Evolutionary conservation across 306 rosid genomes (phyloP).

Genomic region (Myrica gale): DNA sequence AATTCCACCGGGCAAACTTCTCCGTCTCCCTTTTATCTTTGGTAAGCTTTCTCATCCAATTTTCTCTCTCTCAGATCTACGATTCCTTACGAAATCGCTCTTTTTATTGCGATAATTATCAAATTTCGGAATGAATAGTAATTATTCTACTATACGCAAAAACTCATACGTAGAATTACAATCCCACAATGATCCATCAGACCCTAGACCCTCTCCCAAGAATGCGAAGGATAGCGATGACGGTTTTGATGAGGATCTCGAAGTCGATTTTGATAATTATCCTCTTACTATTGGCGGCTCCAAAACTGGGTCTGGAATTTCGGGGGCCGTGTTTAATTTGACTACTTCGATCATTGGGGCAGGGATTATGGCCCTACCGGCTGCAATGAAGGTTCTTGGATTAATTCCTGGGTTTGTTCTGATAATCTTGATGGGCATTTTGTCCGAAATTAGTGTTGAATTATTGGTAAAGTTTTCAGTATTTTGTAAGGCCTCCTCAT

Average conservation of each 20-base stretch:
- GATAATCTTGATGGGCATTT: slow-evolving; percentile 73
- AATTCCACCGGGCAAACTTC: background rate
- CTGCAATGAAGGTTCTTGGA: slow-evolving; percentile 95
- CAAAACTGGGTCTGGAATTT: slow-evolving; percentile 55
- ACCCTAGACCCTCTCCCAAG: slow-evolving; percentile 27
- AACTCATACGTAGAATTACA: slow-evolving; percentile 67
- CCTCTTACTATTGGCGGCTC: slow-evolving; percentile 56
- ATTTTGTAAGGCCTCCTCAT: slow-evolving; percentile 62
- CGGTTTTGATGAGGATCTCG: slow-evolving; percentile 49
- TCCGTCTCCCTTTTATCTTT: slow-evolving; percentile 6
- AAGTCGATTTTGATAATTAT: slow-evolving; percentile 54
- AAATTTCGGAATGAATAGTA: slow-evolving; percentile 41
- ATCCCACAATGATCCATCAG: slow-evolving; percentile 38
- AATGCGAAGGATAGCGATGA: slow-evolving; percentile 22
- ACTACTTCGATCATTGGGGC: slow-evolving; percentile 91
- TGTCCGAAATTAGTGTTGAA: slow-evolving; percentile 82
- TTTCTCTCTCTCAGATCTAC: slow-evolving; percentile 34
- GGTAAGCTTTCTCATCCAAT: slow-evolving; percentile 34
- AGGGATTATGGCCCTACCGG: slow-evolving; percentile 95
- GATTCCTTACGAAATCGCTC: slow-evolving; percentile 6
- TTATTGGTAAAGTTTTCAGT: slow-evolving; percentile 64
- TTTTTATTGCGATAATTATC: background rate
- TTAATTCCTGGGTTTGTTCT: slow-evolving; percentile 58
- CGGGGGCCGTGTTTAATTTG: slow-evolving; percentile 87
- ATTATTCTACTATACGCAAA: slow-evolving; percentile 55